Base-by-base conservation (phyloP, 2,329 filamentous ascomycete species). In the Aspergillus ustus region DNA sequence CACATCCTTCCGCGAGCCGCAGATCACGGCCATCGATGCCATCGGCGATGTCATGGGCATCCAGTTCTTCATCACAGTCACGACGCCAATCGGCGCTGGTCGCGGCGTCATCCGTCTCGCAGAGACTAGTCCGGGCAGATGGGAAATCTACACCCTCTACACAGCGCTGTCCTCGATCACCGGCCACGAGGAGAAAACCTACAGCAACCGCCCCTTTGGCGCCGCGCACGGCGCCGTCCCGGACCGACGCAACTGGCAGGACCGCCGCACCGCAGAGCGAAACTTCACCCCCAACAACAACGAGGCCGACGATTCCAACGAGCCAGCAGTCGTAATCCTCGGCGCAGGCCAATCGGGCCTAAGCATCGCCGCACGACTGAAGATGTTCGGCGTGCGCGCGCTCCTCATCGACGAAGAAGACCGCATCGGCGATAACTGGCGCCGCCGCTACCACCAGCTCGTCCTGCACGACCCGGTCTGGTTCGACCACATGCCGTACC, bases 381-480 rank as follows among this genome's bases (percentile, higher is more conserved):
- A 87, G 67, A 84, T 85, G 78, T 79, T 89, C 1, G 81, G 83
- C 1, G 75, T 89, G 2, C 75, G 82, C 13, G 75, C 84, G 0
- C 76, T 90, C 1, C 69, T 89, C n/a, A 78, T 90, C 20, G 87
- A 90, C 66, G 77, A 80, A 22, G 85, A 87, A 59, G 77, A 82
- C 0, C 78, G 81, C 2, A 77, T 90, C 0, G 87, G 87, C 15
- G 87, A 90, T 64, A 89, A 86, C 70, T 90, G 88, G 88, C 80
- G 87, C 17, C 79, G 81, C 44, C 76, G 87, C 50, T 90, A 90
- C 66, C 82, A 85, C 64, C 85, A 88, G 62, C 83, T 91, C 0
- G 87, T 90, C 1, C 83, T 89, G 0, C 89, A 91, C 66, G 89
- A 91, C 66, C 87, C 88, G 0, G 85, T 90, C 2, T 88, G 79